Evolutionary conservation across 371 early-diverging fungal genomes (phyloP), one percentile per base, ranked within the genome.

Genomic region (Zychaea mexicana): DNA sequence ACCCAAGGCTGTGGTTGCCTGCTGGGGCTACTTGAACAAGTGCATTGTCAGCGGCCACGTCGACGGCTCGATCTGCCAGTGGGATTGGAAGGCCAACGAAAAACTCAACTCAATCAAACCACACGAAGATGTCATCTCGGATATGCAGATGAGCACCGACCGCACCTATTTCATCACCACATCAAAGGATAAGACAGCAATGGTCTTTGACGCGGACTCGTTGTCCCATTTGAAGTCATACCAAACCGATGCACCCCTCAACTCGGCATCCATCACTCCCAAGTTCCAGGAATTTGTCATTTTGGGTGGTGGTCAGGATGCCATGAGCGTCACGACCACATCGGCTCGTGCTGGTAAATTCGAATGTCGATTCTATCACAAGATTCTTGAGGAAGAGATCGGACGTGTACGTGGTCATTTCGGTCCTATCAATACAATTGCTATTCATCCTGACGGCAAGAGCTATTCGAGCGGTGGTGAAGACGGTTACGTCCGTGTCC

Each of bases 351-450:
- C 93, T 74, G 98, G 98, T 77, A 96, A 98, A 83, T 99, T 99
- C 84, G 99, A 99, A 79, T 92, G 94, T 68, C 88, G 98, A 65
- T 98, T 99, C 89, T 99, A 90, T 88, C 99, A 99, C 88, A 91
- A 94, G 74, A 90, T 98, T 49, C 91, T 96, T 65, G 94, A 95
- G 66, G 95, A 97, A 72, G 98, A 99, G 79, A 91, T 99, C 46
- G 99, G 99, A 39, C 92, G 97, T 66, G 95, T 96, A 55, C 96
- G 92, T 82, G 98, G 99, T 45, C 99, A 99, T 75, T 99, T 99
- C 82, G 99, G 99, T 71, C 99, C 99, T 60, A 98, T 99, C 83
- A 99, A 99, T 85, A 97, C 99, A 17, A 87, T 99, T 66, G 98
- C 98, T 30, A 94, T 98, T 66, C 94, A 95, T 76, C 99, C 99